These are phyloP conservation scores for Ochetophila trinervis DNA, from an alignment of 306 rosid genomes.

Conservation along the genomic window DNA sequence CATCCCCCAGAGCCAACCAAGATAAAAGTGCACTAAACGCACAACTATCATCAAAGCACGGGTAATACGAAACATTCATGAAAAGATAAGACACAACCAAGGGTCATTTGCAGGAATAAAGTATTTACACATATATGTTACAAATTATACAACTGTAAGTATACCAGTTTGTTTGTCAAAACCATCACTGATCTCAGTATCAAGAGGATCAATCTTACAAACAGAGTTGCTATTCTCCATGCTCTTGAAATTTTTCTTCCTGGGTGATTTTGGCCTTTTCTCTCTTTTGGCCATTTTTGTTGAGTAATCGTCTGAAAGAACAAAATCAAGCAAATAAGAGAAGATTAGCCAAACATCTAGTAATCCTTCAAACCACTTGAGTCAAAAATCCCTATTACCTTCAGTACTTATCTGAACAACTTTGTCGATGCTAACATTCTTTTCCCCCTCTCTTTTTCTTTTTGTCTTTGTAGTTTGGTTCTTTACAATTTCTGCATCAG, in stretches of 20 bases:
- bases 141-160: slow-evolving; percentile 1
- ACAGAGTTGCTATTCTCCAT: slow-evolving; percentile 14
- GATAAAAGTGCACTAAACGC: not conserved
- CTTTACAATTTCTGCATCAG: slow-evolving; percentile 20
- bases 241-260: slow-evolving; percentile 34
- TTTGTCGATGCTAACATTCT: slow-evolving; percentile 19
- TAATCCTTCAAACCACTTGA: not conserved
- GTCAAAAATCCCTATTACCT: slow-evolving; percentile 25
- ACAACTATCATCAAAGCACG: not conserved
- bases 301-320: slow-evolving; percentile 35
- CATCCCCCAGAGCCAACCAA: too few species aligned
- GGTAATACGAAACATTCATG: not conserved
- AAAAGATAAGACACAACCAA: not conserved
- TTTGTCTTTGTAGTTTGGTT: slow-evolving; percentile 21
- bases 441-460: slow-evolving; percentile 35
- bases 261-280: slow-evolving; percentile 26
- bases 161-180: slow-evolving; percentile 36
- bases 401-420: slow-evolving; percentile 18
- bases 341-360: slow-evolving; percentile 1
- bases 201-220: slow-evolving; percentile 6
- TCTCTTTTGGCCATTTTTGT: slow-evolving; percentile 7
- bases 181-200: slow-evolving; percentile 21
- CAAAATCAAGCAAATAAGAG: slow-evolving; percentile 3
- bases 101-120: not conserved
- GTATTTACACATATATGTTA: not conserved